These are phyloP conservation scores for Neonectria hederae DNA, from an alignment of 2,329 filamentous ascomycete genomes.

Conservation along the genomic window DNA sequence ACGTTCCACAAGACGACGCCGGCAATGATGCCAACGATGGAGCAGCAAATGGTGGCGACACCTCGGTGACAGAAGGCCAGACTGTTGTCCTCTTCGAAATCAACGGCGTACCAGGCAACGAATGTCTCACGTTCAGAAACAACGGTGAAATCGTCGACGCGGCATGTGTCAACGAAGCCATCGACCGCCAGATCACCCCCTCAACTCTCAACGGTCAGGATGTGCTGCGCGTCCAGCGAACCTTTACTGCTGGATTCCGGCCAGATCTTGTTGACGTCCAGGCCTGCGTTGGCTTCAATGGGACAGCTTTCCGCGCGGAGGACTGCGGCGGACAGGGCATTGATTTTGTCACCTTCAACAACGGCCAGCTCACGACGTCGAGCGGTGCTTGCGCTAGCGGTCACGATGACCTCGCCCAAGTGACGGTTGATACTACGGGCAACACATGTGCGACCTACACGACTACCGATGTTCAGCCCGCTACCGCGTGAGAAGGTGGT, in stretches of 20 bases:
- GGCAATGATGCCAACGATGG: not conserved
- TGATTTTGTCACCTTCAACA: constrained; percentile 25
- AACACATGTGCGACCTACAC: constrained; percentile 23
- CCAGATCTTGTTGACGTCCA: constrained; percentile 25
- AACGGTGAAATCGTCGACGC: constrained; percentile 34
- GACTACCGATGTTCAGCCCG: constrained; percentile 18
- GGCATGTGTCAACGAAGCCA: constrained; percentile 26
- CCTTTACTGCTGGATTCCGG: constrained; percentile 28
- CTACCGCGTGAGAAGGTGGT: not conserved
- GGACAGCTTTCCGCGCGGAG: constrained; percentile 28
- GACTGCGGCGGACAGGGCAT: constrained; percentile 23
- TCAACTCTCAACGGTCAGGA: constrained; percentile 19
- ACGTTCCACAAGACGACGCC: not conserved
- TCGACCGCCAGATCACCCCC: constrained; percentile 28
- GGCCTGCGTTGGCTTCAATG: constrained; percentile 31
- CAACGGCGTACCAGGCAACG: constrained; percentile 28
- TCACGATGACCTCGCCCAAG: constrained; percentile 23
- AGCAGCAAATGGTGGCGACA: not conserved
- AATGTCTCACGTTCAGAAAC: constrained; percentile 31
- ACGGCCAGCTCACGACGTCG: constrained; percentile 22
- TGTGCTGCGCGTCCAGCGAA: constrained; percentile 28
- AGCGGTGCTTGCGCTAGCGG: constrained; percentile 26
- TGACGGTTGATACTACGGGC: constrained; percentile 21
- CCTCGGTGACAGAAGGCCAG: constrained; percentile 13
- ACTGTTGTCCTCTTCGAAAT: constrained; percentile 28